Base-by-base conservation (phyloP, 2,329 filamentous ascomycete genomes). In the Curvularia spicifera region DNA sequence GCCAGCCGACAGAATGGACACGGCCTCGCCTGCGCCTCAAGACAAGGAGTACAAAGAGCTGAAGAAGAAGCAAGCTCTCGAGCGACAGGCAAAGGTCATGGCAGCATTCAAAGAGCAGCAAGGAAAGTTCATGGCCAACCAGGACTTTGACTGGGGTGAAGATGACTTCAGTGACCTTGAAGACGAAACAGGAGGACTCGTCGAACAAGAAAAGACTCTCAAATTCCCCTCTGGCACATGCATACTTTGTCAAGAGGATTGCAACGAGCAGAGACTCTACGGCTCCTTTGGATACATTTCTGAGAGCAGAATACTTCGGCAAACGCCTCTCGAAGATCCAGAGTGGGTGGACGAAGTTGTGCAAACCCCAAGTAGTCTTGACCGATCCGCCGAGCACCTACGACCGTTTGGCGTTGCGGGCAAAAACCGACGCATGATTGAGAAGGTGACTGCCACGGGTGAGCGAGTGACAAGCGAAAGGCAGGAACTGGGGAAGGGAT, bases 21-120 rank as follows among this genome's bases (percentile, higher is more conserved):
- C 91, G 4, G 88, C 88, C 4, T 95, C 92, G 1, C 92, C 93
- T n/a, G 90, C 90, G 4, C 70, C 78, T 5, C 86, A 83, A 37
- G 89, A 91, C 58, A 89, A 89, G 65, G 91, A 94, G 70, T 85
- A 90, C 58, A 89, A 89, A 64, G 91, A 94, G 71, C 85, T 87
- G 60, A 97, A 94, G 81, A 99, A 97, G 82, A 90, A 91, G 77
- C 91, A 94, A 51, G 95, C 95, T 0, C 79, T 93, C 40, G 94
- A 93, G 68, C 87, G 95, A 22, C 93, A 98, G 77, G 93, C 93
- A 1, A 90, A 88, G 71, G 92, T 99, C 31, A 97, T 99, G 93
- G 95, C 93, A 1, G 93, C 97, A 72, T 97, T 99, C 78, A 95
- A 98, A 75, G 90, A 97, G 73, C 94, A 99, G 72, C 96, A 98